Conservation (phyloP, 192 early-diverging fungal genomes). For the Pilaira anomala region DNA sequence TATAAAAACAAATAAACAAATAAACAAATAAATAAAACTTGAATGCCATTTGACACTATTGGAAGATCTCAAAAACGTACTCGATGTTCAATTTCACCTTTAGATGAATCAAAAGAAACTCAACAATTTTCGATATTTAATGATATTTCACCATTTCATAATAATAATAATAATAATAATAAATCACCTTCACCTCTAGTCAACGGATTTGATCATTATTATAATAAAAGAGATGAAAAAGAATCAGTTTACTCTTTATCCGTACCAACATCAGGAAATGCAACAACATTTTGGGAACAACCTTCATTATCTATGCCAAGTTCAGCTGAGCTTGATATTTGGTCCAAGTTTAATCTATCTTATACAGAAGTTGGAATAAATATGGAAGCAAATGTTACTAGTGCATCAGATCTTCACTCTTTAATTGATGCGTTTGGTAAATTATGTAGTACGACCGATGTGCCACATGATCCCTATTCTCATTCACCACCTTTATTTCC, state of each 20-base stretch:
- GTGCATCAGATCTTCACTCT: slow-evolving; percentile 29
- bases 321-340: background rate
- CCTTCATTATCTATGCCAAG: background rate
- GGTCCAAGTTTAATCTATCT: slow-evolving; percentile 28
- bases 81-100: background rate
- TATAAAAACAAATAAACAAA: no score
- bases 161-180: no score
- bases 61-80: slow-evolving; percentile 5
- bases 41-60: slow-evolving; percentile 11
- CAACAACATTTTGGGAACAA: slow-evolving; percentile 3
- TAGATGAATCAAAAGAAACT: no score
- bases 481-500: slow-evolving; percentile 3
- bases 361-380: slow-evolving; percentile 29
- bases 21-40: no score
- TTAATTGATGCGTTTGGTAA: slow-evolving; percentile 32
- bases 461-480: no score
- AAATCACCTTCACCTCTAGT: background rate
- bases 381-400: slow-evolving; percentile 34
- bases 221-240: background rate
- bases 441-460: slow-evolving; percentile 6
- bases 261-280: background rate
- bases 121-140: no score
- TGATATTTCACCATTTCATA: no score
- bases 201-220: no score
- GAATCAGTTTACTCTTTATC: background rate